A percentile compares a stretch with the other conserved stretches of the same genome.
Evolutionary conservation across 768 basidiomycete species (phyloP).

Genomic region (Leccinum arenicola): DNA sequence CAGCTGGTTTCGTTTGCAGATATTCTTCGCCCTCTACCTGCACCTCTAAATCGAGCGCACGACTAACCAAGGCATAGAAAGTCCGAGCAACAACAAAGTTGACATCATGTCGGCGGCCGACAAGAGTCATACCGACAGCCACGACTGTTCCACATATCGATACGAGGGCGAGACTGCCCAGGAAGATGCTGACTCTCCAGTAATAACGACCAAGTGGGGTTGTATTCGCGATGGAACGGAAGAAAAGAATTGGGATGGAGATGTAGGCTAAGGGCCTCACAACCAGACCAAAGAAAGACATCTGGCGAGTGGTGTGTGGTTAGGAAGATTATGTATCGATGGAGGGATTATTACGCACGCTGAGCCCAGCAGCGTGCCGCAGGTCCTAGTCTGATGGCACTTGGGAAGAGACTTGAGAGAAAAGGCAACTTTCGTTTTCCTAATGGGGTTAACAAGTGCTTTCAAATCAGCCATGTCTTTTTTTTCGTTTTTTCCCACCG

Average conservation of each 20-base stretch:
- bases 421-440: slow-evolving; percentile 7
- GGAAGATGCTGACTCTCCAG: slow-evolving; percentile 67
- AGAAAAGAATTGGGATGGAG: slow-evolving; percentile 67
- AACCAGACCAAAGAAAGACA: slow-evolving; percentile 61
- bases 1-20: slow-evolving; percentile 64
- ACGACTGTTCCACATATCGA: slow-evolving; percentile 71
- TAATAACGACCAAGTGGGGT: slow-evolving; percentile 67
- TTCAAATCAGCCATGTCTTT: neutral
- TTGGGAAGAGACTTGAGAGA: slow-evolving; percentile 32
- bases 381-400: slow-evolving; percentile 13
- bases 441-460: neutral
- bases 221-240: slow-evolving; percentile 54
- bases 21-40: slow-evolving; percentile 87
- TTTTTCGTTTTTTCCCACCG: neutral
- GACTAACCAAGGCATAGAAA: slow-evolving; percentile 72
- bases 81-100: slow-evolving; percentile 80
- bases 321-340: slow-evolving; percentile 11
- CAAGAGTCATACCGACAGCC: slow-evolving; percentile 60
- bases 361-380: slow-evolving; percentile 24
- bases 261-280: slow-evolving; percentile 74
- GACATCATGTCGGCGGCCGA: slow-evolving; percentile 73
- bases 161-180: slow-evolving; percentile 65
- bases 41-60: slow-evolving; percentile 61
- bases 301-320: slow-evolving; percentile 31
- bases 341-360: slow-evolving; percentile 21